Evolutionary conservation across 2,329 filamentous ascomycete species (phyloP), one percentile per base, ranked within the genome.

Genomic region (Gnomoniopsis smithogilvyi): DNA sequence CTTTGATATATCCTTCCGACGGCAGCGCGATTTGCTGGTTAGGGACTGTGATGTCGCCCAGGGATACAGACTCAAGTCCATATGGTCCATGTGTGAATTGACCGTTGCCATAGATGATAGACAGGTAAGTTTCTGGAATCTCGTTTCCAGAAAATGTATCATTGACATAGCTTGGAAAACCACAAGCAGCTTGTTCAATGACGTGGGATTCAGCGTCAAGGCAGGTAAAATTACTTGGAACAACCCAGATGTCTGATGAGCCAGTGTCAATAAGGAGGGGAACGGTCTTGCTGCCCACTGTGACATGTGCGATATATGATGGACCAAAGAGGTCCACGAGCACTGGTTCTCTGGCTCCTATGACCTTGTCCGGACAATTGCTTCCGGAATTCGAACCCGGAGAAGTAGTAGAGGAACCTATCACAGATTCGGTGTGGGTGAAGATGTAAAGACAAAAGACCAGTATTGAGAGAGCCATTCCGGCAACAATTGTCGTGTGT

Each of bases 261-360:
- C 69, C 69, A 1, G 69, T 70, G 49, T 70, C 69, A 17, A 70
- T 54, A 33, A 65, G 66, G 11, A 70, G 62, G 0, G 67, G 63
- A 17, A 70, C 57, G 3, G 51, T 66, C 50, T 68, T 63, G 48
- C 61, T 62, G 7, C 67, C 67, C 2, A 70, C 61, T 0, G 46
- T 38, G 22, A 70, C 62, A 30, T 70, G 64, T 26, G 68, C 64
- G 51, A 69, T 64, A 59, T 70, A 70, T 1, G 60, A 62, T 17
- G 54, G 34, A 15, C 60, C 60, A 1, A 15, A 17, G 8, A 62
- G 22, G 1, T 49, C n/a, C 15, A 62, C 53, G 15, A 30, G 19
- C 0, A 34, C 17, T 14, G 17, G 19, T 3, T 14, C 15, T 3
- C 21, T 1, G 15, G 21, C n/a, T 26, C 19, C 46, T 26, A 22